Evolutionary conservation across 805 yeast genomes (phyloP).

Genomic region (Candida loeiensis): DNA sequence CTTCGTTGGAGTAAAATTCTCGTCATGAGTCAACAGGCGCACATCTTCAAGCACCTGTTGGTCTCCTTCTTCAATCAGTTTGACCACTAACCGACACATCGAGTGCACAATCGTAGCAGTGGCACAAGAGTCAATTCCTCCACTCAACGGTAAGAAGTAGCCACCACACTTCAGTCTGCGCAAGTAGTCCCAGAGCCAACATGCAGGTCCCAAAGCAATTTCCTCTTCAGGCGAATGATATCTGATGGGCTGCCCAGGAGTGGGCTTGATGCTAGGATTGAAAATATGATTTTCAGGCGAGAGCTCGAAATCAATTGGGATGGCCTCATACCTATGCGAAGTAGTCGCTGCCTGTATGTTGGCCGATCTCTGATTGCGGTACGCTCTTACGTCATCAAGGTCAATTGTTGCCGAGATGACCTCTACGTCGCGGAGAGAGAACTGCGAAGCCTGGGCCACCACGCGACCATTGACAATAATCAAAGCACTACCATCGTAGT

Average conservation of each 20-base stretch:
- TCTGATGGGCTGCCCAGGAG: conserved; percentile 46
- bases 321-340: conserved; percentile 46
- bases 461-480: conserved; percentile 90
- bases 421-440: conserved; percentile 86
- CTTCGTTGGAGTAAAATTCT: conserved; percentile 62
- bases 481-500: conserved; percentile 95
- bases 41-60: conserved; percentile 75
- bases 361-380: conserved; percentile 72
- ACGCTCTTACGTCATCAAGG: conserved; percentile 82
- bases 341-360: conserved; percentile 58
- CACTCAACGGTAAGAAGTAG: conserved; percentile 87
- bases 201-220: conserved; percentile 97
- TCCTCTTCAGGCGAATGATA: conserved; percentile 91
- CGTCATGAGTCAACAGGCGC: conserved; percentile 56
- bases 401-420: conserved; percentile 95
- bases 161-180: conserved; percentile 91
- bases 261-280: conserved; percentile 59
- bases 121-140: conserved; percentile 98
- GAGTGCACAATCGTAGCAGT: conserved; percentile 92
- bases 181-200: conserved; percentile 98
- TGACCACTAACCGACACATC: conserved; percentile 84
- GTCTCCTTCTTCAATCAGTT: conserved; percentile 56
- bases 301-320: conserved; percentile 61
- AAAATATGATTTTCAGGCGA: conserved; percentile 59
- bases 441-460: conserved; percentile 91